phyloP scores from a whole-genome alignment of 192 early-diverging fungal species.

The Podila verticillata region DNA sequence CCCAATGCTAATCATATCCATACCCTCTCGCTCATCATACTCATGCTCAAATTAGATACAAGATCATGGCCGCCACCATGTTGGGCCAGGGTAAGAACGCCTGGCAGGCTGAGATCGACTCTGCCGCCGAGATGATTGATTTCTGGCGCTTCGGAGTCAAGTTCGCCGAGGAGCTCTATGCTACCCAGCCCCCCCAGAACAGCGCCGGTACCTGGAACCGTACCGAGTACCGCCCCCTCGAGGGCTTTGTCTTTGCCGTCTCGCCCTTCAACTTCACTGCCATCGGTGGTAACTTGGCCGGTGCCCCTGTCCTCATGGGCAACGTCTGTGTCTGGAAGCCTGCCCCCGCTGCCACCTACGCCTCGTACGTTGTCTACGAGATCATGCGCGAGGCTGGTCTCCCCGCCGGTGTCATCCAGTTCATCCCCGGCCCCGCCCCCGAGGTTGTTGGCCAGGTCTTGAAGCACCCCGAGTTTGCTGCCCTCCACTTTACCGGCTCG shows the following conservation, averaged over 20 bases:
- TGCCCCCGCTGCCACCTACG: slow-evolving; percentile 84
- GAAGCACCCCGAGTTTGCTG: slow-evolving; percentile 91
- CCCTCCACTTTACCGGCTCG: slow-evolving; percentile 96
- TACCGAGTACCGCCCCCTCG: slow-evolving; percentile 93
- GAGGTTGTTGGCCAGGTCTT: slow-evolving; percentile 84
- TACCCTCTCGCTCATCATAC: not conserved
- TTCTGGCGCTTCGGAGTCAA: slow-evolving; percentile 97
- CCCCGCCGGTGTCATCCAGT: slow-evolving; percentile 97
- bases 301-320: slow-evolving; percentile 96
- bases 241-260: slow-evolving; percentile 98
- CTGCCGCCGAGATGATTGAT: slow-evolving; percentile 93
- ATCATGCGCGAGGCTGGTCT: slow-evolving; percentile 96
- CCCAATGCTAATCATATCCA: not conserved
- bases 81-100: slow-evolving; percentile 98
- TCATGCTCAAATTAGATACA: slow-evolving; percentile 59
- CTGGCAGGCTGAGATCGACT: slow-evolving; percentile 99
- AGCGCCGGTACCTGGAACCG: slow-evolving; percentile 90
- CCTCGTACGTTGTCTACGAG: slow-evolving; percentile 91
- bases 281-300: slow-evolving; percentile 95
- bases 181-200: slow-evolving; percentile 92
- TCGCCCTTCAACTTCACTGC: slow-evolving; percentile 99
- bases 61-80: slow-evolving; percentile 95
- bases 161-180: slow-evolving; percentile 94
- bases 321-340: slow-evolving; percentile 99
- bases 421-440: slow-evolving; percentile 90